These are phyloP conservation scores for Podosphaera fusca DNA, from an alignment of 2,329 filamentous ascomycete genomes.

Conservation along the genomic window DNA sequence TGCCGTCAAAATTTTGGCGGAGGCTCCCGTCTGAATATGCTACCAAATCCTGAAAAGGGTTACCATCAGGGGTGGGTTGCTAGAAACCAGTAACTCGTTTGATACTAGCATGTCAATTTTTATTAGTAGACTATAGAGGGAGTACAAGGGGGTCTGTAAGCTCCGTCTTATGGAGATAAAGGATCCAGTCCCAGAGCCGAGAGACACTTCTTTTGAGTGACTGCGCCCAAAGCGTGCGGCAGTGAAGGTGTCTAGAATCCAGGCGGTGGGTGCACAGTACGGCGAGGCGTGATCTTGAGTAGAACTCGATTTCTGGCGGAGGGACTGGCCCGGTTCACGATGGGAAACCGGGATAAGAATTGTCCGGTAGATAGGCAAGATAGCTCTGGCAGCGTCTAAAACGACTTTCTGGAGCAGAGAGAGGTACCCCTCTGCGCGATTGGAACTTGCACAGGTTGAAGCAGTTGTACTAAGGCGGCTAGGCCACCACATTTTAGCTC, in stretches of 20 bases:
- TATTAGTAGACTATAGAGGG: neutral
- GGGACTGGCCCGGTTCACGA: neutral
- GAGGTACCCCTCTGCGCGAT: neutral
- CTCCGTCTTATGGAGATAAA: neutral
- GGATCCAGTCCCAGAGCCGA: neutral
- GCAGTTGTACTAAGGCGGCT: neutral
- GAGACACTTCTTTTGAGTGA: neutral
- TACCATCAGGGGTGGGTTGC: neutral
- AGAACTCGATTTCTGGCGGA: neutral
- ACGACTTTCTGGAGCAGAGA: neutral
- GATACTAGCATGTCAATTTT: neutral
- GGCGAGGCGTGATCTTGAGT: neutral
- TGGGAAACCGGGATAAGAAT: neutral
- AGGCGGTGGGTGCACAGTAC: neutral
- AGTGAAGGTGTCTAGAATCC: neutral
- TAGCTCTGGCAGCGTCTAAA: neutral
- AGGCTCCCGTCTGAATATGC: neutral
- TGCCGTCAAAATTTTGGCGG: too few species aligned
- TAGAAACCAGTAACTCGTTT: neutral
- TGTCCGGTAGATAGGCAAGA: neutral
- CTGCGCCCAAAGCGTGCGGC: neutral
- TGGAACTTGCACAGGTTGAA: neutral
- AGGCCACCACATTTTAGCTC: neutral
- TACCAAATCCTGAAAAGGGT: neutral
- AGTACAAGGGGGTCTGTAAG: neutral